Conservation (phyloP, 202 grass and related monocot genomes). For the Musa balbisiana region DNA sequence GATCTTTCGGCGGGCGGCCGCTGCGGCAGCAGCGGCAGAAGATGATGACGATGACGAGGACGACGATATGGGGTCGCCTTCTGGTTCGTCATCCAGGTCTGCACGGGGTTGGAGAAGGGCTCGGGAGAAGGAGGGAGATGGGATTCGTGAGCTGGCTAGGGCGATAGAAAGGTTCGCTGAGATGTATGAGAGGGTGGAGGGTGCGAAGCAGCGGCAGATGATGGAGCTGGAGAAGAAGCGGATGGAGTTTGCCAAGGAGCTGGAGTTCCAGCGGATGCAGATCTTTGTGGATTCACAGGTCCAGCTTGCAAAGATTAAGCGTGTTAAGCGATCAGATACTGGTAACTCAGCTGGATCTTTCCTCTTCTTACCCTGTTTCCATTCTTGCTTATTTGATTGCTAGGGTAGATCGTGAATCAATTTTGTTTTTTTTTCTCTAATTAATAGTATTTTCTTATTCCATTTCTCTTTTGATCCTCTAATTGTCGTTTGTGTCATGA, state of each 20-base stretch:
- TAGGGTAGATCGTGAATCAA: too few relatives aligned
- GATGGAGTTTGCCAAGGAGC: slow-evolving; percentile 80
- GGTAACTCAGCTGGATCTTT: slow-evolving; percentile 17
- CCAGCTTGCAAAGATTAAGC: slow-evolving; percentile 65
- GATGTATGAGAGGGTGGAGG: slow-evolving; percentile 85
- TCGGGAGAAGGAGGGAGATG: slow-evolving; percentile 35
- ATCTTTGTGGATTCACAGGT: slow-evolving; percentile 80
- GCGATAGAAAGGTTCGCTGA: slow-evolving; percentile 67
- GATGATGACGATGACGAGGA: slow-evolving; percentile 47
- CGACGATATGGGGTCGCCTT: slow-evolving; percentile 33
- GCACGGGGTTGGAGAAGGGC: slow-evolving; percentile 12
- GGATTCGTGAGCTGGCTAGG: slow-evolving; percentile 64
- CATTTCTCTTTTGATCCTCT: too few relatives aligned
- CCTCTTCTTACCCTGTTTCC: neutral
- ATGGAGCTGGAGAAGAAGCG: slow-evolving; percentile 91
- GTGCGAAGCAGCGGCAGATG: slow-evolving; percentile 62
- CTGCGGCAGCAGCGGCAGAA: slow-evolving; percentile 32
- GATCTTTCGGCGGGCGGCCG: slow-evolving; percentile 40
- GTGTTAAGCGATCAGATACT: slow-evolving; percentile 35
- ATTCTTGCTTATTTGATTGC: neutral
- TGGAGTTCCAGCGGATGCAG: slow-evolving; percentile 89
- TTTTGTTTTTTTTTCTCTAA: too few relatives aligned
- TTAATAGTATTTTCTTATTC: too few relatives aligned
- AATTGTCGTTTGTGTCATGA: too few relatives aligned
- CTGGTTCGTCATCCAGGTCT: slow-evolving; percentile 44